phyloP scores from a whole-genome alignment of 1,139 yeast species.

The Yamadazyma aaseri region DNA sequence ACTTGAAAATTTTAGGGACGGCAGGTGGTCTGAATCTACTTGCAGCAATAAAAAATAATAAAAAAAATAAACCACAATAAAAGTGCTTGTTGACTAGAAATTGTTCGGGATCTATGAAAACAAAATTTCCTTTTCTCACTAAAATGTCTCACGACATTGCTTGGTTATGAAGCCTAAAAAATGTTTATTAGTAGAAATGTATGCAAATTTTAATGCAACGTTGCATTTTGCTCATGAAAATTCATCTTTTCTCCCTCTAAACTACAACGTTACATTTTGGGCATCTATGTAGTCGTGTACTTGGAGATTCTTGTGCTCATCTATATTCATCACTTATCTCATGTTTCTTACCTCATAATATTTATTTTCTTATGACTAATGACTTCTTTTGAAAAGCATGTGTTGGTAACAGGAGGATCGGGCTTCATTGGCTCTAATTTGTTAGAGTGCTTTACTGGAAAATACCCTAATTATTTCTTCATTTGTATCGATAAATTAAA shows the following conservation, averaged over 20 bases:
- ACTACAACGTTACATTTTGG: conserved; percentile 4
- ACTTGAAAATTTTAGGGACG: conserved; percentile 6
- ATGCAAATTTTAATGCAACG: conserved; percentile 17
- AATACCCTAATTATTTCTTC: conserved; percentile 39
- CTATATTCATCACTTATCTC: not conserved
- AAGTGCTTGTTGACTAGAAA: not conserved
- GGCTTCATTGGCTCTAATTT: conserved; percentile 60
- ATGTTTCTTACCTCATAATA: not conserved
- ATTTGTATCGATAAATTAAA: conserved; percentile 50
- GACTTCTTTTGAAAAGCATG: conserved; percentile 15
- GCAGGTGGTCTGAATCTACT: too few relatives aligned
- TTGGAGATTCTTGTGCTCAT: not conserved
- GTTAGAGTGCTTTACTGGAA: conserved; percentile 35
- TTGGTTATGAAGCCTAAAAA: conserved; percentile 1
- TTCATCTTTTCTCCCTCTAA: not conserved
- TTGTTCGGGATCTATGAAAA: not conserved
- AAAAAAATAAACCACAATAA: not conserved
- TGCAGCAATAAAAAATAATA: not conserved
- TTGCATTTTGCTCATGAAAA: conserved; percentile 12
- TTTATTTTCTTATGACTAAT: too few relatives aligned
- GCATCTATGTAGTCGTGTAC: conserved; percentile 1
- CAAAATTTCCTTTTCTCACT: not conserved
- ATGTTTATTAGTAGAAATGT: not conserved
- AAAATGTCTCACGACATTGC: not conserved
- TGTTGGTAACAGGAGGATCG: conserved; percentile 58